A percentile compares a stretch with the other conserved stretches of the same genome.
Conservation (phyloP, 192 early-diverging fungal species). For the Entophlyctis luteolus region DNA sequence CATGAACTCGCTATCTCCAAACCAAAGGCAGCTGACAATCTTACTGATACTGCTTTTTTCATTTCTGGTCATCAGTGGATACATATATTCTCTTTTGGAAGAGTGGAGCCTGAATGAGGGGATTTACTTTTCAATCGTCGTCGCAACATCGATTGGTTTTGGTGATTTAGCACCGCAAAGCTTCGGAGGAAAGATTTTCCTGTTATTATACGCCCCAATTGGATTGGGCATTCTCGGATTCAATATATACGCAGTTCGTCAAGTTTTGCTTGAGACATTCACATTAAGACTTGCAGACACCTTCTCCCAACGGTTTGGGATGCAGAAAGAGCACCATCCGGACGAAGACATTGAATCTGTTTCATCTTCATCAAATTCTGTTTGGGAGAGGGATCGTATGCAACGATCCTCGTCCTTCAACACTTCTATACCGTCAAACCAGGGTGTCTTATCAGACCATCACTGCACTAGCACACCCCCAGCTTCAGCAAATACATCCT, state of each 20-base stretch:
- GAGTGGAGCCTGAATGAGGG: slow-evolving; percentile 51
- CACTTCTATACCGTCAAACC: no score
- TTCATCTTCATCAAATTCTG: background rate
- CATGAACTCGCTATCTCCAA: slow-evolving; percentile 34
- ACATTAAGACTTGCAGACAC: slow-evolving; percentile 39
- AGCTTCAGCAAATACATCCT: background rate
- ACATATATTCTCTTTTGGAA: slow-evolving; percentile 37
- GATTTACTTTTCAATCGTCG: slow-evolving; percentile 33
- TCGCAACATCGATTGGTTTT: slow-evolving; percentile 50
- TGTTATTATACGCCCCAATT: slow-evolving; percentile 30
- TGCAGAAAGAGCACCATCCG: slow-evolving; percentile 26
- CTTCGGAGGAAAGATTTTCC: slow-evolving; percentile 21
- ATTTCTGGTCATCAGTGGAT: slow-evolving; percentile 30
- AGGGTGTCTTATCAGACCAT: no score
- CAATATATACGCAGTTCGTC: slow-evolving; percentile 43
- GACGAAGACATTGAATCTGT: background rate
- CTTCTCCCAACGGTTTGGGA: slow-evolving; percentile 37
- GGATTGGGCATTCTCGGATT: slow-evolving; percentile 42
- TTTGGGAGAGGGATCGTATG: no score
- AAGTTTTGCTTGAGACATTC: slow-evolving; percentile 47
- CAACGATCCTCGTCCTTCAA: no score
- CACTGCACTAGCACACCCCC: no score
- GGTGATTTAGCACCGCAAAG: slow-evolving; percentile 44
- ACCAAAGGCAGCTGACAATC: slow-evolving; percentile 47
- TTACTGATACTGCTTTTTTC: slow-evolving; percentile 37